phyloP scores from a whole-genome alignment of 2,329 filamentous ascomycete species.

The Metarhizium humberi region DNA sequence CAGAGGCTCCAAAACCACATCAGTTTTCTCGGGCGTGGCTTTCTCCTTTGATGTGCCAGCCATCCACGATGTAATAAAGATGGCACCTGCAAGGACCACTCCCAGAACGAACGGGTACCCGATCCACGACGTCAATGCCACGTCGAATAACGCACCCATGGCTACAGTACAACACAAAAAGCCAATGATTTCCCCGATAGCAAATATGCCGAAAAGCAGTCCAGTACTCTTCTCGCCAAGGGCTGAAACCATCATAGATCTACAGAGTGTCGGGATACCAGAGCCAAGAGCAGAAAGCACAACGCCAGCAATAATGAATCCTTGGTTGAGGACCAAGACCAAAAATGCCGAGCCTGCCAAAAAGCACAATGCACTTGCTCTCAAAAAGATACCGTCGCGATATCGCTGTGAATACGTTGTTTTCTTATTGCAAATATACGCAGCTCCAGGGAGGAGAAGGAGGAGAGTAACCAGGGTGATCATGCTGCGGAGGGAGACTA shows the following conservation, averaged over 20 bases:
- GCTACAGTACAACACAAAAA: slow-evolving; percentile 12
- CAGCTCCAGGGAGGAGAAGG: slow-evolving; percentile 12
- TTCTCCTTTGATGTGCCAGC: background rate
- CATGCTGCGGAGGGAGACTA: slow-evolving; percentile 14
- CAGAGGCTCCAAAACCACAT: background rate
- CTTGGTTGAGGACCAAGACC: slow-evolving; percentile 11
- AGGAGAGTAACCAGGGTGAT: slow-evolving; percentile 14
- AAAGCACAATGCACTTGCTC: slow-evolving; percentile 12
- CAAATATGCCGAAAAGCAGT: slow-evolving; percentile 15
- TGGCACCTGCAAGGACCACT: slow-evolving; percentile 6
- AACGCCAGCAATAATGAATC: slow-evolving; percentile 13
- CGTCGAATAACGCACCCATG: slow-evolving; percentile 15
- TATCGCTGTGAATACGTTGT: slow-evolving; percentile 1
- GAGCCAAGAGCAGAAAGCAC: slow-evolving; percentile 14
- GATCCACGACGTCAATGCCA: slow-evolving; percentile 14
- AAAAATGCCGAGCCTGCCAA: slow-evolving; percentile 15
- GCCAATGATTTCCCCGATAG: slow-evolving; percentile 14
- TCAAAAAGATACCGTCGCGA: slow-evolving; percentile 11
- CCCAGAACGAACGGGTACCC: slow-evolving; percentile 16
- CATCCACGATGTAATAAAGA: slow-evolving; percentile 10
- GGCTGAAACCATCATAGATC: slow-evolving; percentile 14
- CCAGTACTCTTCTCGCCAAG: slow-evolving; percentile 10
- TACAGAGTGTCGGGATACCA: slow-evolving; percentile 15
- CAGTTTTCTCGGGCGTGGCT: background rate
- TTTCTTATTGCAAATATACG: slow-evolving; percentile 7